Evolutionary conservation across 352 stramenopile species (phyloP).

Genomic region (Phytophthora tubulina): DNA sequence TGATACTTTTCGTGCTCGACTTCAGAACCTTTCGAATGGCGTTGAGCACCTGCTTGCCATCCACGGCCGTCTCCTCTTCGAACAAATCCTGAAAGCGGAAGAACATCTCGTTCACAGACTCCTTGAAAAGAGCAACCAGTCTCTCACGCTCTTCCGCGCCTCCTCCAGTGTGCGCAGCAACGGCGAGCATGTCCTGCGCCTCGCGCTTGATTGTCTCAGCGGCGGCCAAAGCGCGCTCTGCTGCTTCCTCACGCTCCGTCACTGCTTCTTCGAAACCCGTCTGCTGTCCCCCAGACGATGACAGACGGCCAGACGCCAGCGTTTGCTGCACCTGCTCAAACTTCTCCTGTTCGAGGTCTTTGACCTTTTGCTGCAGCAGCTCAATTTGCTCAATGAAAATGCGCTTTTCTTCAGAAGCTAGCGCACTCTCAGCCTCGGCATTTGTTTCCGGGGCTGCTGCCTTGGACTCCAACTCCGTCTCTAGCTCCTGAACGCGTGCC

Average conservation of each 20-base stretch:
- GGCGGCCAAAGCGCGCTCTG: constrained; percentile 53
- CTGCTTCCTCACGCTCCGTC: constrained; percentile 54
- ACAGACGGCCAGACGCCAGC: constrained; percentile 35
- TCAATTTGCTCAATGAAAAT: constrained; percentile 67
- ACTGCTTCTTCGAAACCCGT: constrained; percentile 33
- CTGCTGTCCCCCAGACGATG: constrained; percentile 29
- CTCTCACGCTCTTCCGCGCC: constrained; percentile 42
- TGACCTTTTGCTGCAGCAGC: constrained; percentile 60
- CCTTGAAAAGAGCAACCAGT: constrained; percentile 73
- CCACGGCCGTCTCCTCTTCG: constrained; percentile 66
- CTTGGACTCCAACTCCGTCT: constrained; percentile 39
- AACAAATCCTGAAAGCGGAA: constrained; percentile 87
- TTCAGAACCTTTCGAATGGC: constrained; percentile 85
- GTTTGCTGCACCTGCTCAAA: constrained; percentile 58
- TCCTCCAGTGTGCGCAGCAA: constrained; percentile 31
- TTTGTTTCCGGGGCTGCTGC: constrained; percentile 6
- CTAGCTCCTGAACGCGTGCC: constrained; percentile 43
- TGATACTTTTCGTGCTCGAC: constrained; percentile 78
- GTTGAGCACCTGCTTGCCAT: constrained; percentile 75
- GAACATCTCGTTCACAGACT: constrained; percentile 85
- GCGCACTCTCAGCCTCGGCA: constrained; percentile 15
- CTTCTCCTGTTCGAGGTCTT: constrained; percentile 63
- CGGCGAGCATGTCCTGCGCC: constrained; percentile 57
- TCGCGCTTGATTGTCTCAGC: constrained; percentile 70
- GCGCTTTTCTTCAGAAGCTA: constrained; percentile 64